Base-by-base conservation (phyloP, 1,284 basidiomycete species). In the Trichosporon sp. region DNA sequence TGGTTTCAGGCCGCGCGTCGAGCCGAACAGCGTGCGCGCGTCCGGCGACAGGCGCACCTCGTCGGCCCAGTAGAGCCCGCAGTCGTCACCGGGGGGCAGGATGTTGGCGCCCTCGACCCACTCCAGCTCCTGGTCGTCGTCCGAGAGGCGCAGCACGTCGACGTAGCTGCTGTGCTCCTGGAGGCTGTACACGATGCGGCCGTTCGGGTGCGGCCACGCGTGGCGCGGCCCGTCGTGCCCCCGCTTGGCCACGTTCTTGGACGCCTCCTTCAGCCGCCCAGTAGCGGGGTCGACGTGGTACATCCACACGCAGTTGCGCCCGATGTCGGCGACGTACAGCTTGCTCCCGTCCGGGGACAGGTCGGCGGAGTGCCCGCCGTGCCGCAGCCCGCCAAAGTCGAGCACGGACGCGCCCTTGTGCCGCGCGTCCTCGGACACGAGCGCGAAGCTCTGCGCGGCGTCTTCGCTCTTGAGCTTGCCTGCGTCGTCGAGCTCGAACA, bases 231-330 rank as follows among this genome's bases (percentile, higher is more conserved):
- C 83, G 67, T 83, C 83, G 71, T 80, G 76, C 9, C 75, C 67
- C 23, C 82, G 77, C 9, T 77, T 79, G 6, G 82, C 80, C 53
- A 80, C 68, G 67, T 75, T 78, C 74, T 83, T 82, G 27, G 78
- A 76, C 9, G 76, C 78, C 31, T 78, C 72, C 15, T 70, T 74
- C 8, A 83, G 74, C 0, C 71, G 67, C 15, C 80, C 71, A 68
- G 65, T 77, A 70, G 34, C 42, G 21, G 8, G 68, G 67, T 77
- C 75, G 23, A 83, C 78, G 35, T 76, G 71, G 74, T 82, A 83
- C 6, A 80, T 75, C 77, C 82, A 84, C 62, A 84, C 72, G 56
- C 79, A 81, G 73, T 84, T 84, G 13, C 83, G 77, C 2, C 83
- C 83, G 53, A 81, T 80, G 68, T 81, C 80, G 12, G 80, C 79